Evolutionary conservation across 345 rosid genomes (phyloP).

Genomic region (Arabis hirsuta): DNA sequence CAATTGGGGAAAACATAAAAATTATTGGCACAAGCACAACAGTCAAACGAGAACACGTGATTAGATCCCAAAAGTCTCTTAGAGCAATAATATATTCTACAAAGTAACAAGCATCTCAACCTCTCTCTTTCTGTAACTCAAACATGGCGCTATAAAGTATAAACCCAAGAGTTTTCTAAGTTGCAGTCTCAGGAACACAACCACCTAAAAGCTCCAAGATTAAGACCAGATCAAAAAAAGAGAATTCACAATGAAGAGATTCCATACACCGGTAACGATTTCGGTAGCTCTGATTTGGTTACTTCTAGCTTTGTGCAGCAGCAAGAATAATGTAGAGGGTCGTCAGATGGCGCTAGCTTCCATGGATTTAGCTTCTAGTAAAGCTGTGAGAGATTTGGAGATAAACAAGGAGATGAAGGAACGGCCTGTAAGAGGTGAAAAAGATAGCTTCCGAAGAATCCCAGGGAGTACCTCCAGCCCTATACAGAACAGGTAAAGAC

Average conservation of each 20-base stretch:
- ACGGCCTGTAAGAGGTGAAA: slow-evolving; percentile 47
- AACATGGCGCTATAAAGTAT: slow-evolving; percentile 12
- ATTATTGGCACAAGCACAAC: slow-evolving; percentile 39
- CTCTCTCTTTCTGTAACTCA: slow-evolving; percentile 22
- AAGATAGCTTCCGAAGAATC: slow-evolving; percentile 62
- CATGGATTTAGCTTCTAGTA: slow-evolving; percentile 41
- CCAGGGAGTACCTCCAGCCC: slow-evolving; percentile 80
- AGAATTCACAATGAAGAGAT: slow-evolving; percentile 53
- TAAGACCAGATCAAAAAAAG: slow-evolving; percentile 32
- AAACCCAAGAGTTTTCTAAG: slow-evolving; percentile 13
- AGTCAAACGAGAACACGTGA: slow-evolving; percentile 46
- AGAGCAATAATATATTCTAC: slow-evolving; percentile 34
- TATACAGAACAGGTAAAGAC: slow-evolving; percentile 69
- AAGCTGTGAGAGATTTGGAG: slow-evolving; percentile 45
- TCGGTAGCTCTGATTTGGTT: slow-evolving; percentile 49
- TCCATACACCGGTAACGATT: slow-evolving; percentile 43
- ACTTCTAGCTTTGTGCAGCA: slow-evolving; percentile 49
- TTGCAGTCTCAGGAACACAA: slow-evolving; percentile 28
- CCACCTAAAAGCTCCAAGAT: slow-evolving; percentile 6
- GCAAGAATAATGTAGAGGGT: slow-evolving; percentile 47
- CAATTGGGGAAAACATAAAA: slow-evolving; percentile 20
- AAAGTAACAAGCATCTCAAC: slow-evolving; percentile 34
- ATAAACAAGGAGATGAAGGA: slow-evolving; percentile 41
- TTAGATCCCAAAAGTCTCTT: slow-evolving; percentile 41
- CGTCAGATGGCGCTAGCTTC: slow-evolving; percentile 42